Conservation (phyloP, 148 eudicot genomes). For the Fallopia convolvulus region DNA sequence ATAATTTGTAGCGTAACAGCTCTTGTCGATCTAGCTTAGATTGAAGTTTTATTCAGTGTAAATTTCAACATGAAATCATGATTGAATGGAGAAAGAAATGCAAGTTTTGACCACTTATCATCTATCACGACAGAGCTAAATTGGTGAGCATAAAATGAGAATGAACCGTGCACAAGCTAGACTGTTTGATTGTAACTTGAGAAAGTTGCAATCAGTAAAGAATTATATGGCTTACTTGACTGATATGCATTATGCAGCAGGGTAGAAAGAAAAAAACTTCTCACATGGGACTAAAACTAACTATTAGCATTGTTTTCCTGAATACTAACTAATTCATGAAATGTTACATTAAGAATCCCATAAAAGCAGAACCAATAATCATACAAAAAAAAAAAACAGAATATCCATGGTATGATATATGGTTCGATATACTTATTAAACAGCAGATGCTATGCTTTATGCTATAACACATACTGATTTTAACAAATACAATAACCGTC, state of each 20-base stretch:
- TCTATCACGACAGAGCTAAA: background rate
- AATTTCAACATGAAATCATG: conserved; percentile 11
- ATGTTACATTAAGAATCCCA: background rate
- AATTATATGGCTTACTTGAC: background rate
- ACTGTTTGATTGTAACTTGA: background rate
- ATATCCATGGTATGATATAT: background rate
- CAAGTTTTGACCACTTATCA: background rate
- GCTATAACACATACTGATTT: too few species aligned
- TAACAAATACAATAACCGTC: too few species aligned
- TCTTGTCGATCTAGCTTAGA: background rate
- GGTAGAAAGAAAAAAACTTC: background rate
- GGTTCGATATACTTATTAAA: background rate
- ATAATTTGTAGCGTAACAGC: background rate
- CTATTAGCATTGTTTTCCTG: background rate
- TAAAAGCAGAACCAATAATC: background rate
- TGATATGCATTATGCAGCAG: background rate
- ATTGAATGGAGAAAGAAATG: background rate
- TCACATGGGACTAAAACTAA: background rate
- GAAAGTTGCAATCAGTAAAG: background rate
- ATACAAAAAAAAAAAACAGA: background rate
- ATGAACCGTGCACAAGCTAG: background rate
- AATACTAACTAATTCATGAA: background rate
- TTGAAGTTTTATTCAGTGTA: background rate
- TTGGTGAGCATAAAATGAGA: background rate
- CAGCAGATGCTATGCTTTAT: too few species aligned